phyloP scores from a whole-genome alignment of 1,284 basidiomycete genomes.

The Fistulinella cinereoalba region DNA sequence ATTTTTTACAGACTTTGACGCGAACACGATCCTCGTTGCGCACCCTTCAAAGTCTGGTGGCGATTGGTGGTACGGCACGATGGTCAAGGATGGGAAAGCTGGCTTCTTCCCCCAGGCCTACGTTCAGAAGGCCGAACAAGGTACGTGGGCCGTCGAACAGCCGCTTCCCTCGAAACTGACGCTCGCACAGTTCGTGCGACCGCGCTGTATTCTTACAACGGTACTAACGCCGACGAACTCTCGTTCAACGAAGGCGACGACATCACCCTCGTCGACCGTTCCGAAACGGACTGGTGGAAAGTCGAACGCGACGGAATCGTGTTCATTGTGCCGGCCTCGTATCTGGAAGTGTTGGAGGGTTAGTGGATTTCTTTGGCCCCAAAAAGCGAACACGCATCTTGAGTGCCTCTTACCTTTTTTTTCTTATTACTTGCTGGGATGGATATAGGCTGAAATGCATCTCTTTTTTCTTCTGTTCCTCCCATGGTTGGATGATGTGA shows the following conservation, averaged over 20 bases:
- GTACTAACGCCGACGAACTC: conserved; percentile 72
- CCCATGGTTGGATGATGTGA: conserved; percentile 27
- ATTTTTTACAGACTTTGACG: conserved; percentile 64
- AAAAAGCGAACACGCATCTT: conserved; percentile 33
- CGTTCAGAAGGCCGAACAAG: conserved; percentile 64
- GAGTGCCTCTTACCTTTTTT: conserved; percentile 56
- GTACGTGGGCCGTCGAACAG: conserved; percentile 44
- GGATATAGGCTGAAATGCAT: conserved; percentile 70
- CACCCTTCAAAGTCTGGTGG: conserved; percentile 81
- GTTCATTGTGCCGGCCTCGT: conserved; percentile 86
- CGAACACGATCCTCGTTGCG: conserved; percentile 77
- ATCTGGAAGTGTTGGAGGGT: conserved; percentile 83
- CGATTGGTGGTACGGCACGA: conserved; percentile 95
- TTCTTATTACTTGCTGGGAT: conserved; percentile 33
- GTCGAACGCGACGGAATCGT: conserved; percentile 80
- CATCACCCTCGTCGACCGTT: conserved; percentile 74
- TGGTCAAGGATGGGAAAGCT: conserved; percentile 61
- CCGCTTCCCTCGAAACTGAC: background rate
- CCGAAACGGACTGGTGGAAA: conserved; percentile 92
- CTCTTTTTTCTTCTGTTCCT: conserved; percentile 53
- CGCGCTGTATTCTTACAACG: conserved; percentile 78
- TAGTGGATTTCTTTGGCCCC: conserved; percentile 53
- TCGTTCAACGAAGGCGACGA: conserved; percentile 78
- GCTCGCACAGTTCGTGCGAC: conserved; percentile 57
- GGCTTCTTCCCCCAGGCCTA: conserved; percentile 95